phyloP scores from a whole-genome alignment of 2,329 filamentous ascomycete species.

The Claviceps digitariae region DNA sequence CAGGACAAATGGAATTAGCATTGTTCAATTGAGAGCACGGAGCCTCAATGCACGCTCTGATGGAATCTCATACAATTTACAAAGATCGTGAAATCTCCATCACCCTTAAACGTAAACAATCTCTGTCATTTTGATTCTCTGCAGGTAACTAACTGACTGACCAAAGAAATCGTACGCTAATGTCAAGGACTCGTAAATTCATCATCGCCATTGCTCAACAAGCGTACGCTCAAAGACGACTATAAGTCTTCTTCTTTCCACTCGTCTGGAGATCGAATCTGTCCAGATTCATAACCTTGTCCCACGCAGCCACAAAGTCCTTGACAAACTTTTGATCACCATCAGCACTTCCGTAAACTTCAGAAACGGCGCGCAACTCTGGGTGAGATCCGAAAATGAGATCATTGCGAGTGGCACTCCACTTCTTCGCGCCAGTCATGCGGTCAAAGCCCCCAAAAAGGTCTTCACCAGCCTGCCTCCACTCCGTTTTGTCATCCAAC shows the following conservation, averaged over 20 bases:
- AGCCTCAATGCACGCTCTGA: not conserved
- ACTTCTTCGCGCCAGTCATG: conserved; percentile 52
- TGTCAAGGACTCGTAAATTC: not conserved
- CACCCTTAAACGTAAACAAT: not conserved
- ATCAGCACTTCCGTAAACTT: conserved; percentile 53
- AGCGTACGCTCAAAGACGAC: conserved; percentile 6
- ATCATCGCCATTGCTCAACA: not conserved
- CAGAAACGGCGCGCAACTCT: conserved; percentile 56
- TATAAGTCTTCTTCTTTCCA: conserved; percentile 6
- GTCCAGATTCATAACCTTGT: conserved; percentile 63
- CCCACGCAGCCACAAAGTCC: conserved; percentile 60
- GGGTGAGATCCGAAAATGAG: conserved; percentile 62
- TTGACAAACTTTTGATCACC: conserved; percentile 49
- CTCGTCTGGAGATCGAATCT: conserved; percentile 43
- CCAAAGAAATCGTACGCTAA: not conserved
- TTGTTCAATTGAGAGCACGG: too few species aligned
- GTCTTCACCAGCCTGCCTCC: conserved; percentile 40
- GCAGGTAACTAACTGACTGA: not conserved
- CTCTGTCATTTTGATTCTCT: not conserved
- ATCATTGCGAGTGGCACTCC: conserved; percentile 55
- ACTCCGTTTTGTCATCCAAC: conserved; percentile 51
- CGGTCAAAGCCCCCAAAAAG: conserved; percentile 51
- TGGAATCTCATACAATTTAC: too few species aligned
- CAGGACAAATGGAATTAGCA: too few species aligned
- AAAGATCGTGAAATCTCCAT: not conserved